Evolutionary conservation across 768 basidiomycete genomes (phyloP).

Genomic region (Agaricus sinodeliciosus): DNA sequence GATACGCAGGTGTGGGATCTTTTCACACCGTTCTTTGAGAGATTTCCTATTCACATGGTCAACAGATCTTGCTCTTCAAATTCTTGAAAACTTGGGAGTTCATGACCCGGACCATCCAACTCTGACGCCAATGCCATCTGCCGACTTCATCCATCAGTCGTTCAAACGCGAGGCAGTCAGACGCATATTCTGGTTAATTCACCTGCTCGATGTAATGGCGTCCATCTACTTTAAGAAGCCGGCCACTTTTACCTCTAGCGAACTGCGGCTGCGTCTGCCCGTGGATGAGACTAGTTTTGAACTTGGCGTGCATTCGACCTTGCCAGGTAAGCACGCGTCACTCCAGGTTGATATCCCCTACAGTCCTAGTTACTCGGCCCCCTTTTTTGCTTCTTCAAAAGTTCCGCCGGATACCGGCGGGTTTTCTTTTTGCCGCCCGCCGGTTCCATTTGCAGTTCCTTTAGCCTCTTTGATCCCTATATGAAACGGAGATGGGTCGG

Average conservation of each 20-base stretch:
- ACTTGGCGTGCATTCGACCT: slow-evolving; percentile 51
- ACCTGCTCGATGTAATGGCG: slow-evolving; percentile 48
- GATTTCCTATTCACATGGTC: slow-evolving; percentile 18
- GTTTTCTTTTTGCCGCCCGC: slow-evolving; percentile 8
- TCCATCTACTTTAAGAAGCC: slow-evolving; percentile 41
- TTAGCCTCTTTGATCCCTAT: slow-evolving; percentile 8
- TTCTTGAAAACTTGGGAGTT: slow-evolving; percentile 62
- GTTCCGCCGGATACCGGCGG: slow-evolving; percentile 6
- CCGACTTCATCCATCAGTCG: slow-evolving; percentile 51
- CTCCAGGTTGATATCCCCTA: slow-evolving; percentile 6
- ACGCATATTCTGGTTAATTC: slow-evolving; percentile 76
- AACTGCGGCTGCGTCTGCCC: slow-evolving; percentile 62
- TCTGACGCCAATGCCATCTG: slow-evolving; percentile 50
- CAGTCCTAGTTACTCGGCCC: not conserved
- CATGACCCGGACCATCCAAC: slow-evolving; percentile 56
- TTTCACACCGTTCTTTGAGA: slow-evolving; percentile 12
- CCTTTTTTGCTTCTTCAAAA: not conserved
- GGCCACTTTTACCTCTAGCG: slow-evolving; percentile 33
- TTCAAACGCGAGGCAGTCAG: slow-evolving; percentile 77
- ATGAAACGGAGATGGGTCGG: not conserved
- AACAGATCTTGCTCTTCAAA: slow-evolving; percentile 56
- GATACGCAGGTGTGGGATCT: slow-evolving; percentile 42
- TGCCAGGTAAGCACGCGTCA: slow-evolving; percentile 34
- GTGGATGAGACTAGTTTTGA: slow-evolving; percentile 80
- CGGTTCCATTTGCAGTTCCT: slow-evolving; percentile 5